Conservation (phyloP, 495 filamentous ascomycete genomes). For the Daldinia grandis region DNA sequence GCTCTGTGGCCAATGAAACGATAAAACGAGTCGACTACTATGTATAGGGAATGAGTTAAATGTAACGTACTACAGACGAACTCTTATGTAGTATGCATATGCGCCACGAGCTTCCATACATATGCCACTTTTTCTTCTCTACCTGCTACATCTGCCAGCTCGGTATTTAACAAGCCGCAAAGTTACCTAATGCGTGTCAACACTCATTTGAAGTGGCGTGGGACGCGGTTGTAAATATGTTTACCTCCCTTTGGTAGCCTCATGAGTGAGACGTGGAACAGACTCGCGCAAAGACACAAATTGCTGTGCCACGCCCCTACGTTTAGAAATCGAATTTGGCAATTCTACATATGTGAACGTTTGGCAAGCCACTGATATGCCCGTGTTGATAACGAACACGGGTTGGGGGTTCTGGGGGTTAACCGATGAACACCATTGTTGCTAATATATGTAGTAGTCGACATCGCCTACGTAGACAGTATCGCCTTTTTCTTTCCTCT, state of each 20-base stretch:
- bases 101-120: conserved; percentile 4
- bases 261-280: background rate
- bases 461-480: background rate
- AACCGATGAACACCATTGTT: background rate
- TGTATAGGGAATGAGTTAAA: conserved; percentile 3
- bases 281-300: background rate
- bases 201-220: background rate
- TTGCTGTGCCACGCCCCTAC: background rate
- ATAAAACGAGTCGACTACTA: background rate
- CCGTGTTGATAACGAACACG: background rate
- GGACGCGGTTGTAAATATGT: background rate
- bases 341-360: background rate
- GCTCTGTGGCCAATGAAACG: background rate
- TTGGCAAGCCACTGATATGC: background rate
- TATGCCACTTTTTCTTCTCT: background rate
- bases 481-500: background rate
- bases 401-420: background rate
- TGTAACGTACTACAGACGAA: conserved; percentile 10
- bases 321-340: background rate
- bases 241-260: background rate
- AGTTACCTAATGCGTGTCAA: background rate
- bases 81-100: conserved; percentile 2
- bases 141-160: conserved; percentile 1
- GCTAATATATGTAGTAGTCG: background rate
- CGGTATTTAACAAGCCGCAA: conserved; percentile 16